Base-by-base conservation (phyloP, 148 eudicot species). In the Persicaria tinctoria region DNA sequence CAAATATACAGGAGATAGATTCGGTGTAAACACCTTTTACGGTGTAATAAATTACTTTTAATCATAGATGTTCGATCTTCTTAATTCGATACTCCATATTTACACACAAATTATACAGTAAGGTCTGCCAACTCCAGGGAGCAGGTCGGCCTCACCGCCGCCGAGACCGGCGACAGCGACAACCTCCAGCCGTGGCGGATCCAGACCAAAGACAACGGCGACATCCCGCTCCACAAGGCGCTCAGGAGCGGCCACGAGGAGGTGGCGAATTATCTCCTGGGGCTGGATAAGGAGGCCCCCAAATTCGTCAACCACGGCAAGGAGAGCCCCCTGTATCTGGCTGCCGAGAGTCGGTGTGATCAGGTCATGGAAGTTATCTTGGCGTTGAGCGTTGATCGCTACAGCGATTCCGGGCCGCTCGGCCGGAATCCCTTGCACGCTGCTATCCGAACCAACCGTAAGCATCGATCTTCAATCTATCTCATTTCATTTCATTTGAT, bases 361-460 rank as follows among this genome's bases (percentile, higher is more conserved):
- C 18, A 41, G 7, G 72, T 38, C 4, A 44, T 69, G 72, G 49
- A 69, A n/a, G 23, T 44, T 44, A 69, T 69, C 17, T 10, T 69
- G 72, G 13, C 5, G 48, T 45, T 69, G 72, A 45, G 8, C 6
- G 72, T 16, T 44, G 51, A 16, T 13, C 8, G 20, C 18, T 69
- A 69, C 14, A 17, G 49, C 4, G 72, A 13, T 13, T 44, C 49
- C 2, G 72, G 72, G 12, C 72, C 72, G 12, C 27, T 13, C 14
- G 72, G 72, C 8, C 72, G 72, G 23, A 69, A 46, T 46, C 72
- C 72, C 12, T 46, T 69, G 17, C 72, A 69, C 51, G 72, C 72
- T 16, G 72, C 72, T 17, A 45, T 41, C 72, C 13, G 68, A 27
- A 20, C 44, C 27, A 60, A 20, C 11, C 68, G 68, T 60, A 60